Evolutionary conservation across 2,329 filamentous ascomycete genomes (phyloP).

Genomic region (Verticillium nonalfalfae): DNA sequence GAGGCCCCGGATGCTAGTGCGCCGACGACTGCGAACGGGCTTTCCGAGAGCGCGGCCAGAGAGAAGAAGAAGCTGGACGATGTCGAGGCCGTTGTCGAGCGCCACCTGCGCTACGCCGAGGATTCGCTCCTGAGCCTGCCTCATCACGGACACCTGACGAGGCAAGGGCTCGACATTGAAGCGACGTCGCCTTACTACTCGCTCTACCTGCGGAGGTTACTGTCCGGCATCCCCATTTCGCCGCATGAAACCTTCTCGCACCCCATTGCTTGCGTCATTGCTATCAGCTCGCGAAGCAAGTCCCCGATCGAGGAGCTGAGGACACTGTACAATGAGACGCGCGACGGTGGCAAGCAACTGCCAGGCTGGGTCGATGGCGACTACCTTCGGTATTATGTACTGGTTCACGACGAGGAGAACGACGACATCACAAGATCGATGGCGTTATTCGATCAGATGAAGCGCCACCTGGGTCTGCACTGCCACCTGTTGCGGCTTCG

Average conservation of each 20-base stretch:
- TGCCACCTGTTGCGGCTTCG: slow-evolving; percentile 86
- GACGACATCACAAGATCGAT: slow-evolving; percentile 91
- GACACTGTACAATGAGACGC: slow-evolving; percentile 79
- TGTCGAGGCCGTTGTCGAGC: slow-evolving; percentile 74
- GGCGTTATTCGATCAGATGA: slow-evolving; percentile 95
- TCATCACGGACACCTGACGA: slow-evolving; percentile 29
- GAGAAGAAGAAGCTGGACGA: slow-evolving; percentile 41
- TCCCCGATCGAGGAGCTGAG: slow-evolving; percentile 82
- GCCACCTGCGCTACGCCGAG: slow-evolving; percentile 73
- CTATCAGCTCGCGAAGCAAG: slow-evolving; percentile 83
- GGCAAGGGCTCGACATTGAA: slow-evolving; percentile 36
- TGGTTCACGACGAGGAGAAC: slow-evolving; percentile 92
- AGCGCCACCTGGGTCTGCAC: slow-evolving; percentile 92
- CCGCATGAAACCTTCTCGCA: slow-evolving; percentile 93
- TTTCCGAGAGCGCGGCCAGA: slow-evolving; percentile 8
- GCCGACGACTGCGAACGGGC: slow-evolving; percentile 24
- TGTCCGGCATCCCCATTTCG: slow-evolving; percentile 72
- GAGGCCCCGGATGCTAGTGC: slow-evolving; percentile 40
- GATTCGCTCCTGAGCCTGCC: slow-evolving; percentile 37
- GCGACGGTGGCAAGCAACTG: slow-evolving; percentile 63
- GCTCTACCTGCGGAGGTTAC: slow-evolving; percentile 73
- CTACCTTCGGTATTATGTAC: slow-evolving; percentile 90
- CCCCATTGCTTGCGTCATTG: slow-evolving; percentile 89
- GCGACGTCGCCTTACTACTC: slow-evolving; percentile 74
- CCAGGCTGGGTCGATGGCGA: slow-evolving; percentile 87